These are phyloP conservation scores for Penicillium pulvis DNA, from an alignment of 495 filamentous ascomycete genomes.

Conservation along the genomic window DNA sequence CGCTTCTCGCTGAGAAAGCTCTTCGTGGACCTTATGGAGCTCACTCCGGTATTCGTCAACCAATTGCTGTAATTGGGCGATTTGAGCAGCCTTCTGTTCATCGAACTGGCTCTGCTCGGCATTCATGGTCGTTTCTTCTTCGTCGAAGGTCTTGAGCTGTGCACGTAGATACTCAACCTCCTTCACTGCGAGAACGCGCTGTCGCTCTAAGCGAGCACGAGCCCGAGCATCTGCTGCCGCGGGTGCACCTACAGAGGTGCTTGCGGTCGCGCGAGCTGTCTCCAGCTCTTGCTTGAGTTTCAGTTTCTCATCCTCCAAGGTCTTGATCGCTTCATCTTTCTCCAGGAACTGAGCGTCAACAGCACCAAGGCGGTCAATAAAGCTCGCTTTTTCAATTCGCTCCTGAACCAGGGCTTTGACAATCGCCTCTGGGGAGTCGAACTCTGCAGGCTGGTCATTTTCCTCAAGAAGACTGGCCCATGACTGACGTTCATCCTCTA, in stretches of 20 bases:
- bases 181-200: slow-evolving; percentile 80
- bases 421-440: slow-evolving; percentile 85
- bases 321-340: slow-evolving; percentile 75
- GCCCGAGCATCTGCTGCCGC: slow-evolving; percentile 52
- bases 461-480: slow-evolving; percentile 87
- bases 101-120: slow-evolving; percentile 68
- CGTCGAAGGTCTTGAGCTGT: slow-evolving; percentile 88
- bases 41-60: slow-evolving; percentile 90
- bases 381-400: slow-evolving; percentile 71
- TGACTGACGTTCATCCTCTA: slow-evolving; percentile 83
- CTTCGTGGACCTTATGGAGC: slow-evolving; percentile 68
- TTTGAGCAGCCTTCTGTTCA: slow-evolving; percentile 70
- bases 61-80: slow-evolving; percentile 79
- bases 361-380: slow-evolving; percentile 75
- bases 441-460: slow-evolving; percentile 65
- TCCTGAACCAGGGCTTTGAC: slow-evolving; percentile 82
- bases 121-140: slow-evolving; percentile 84
- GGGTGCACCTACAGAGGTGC: slow-evolving; percentile 36
- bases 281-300: slow-evolving; percentile 67
- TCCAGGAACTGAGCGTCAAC: slow-evolving; percentile 78
- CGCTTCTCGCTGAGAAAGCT: slow-evolving; percentile 65
- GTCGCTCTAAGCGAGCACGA: slow-evolving; percentile 77
- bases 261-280: slow-evolving; percentile 52
- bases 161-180: slow-evolving; percentile 93
- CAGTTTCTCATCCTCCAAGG: slow-evolving; percentile 67